These are phyloP conservation scores for Cercospora zeae-maydis DNA, from an alignment of 2,329 filamentous ascomycete genomes.

Conservation along the genomic window DNA sequence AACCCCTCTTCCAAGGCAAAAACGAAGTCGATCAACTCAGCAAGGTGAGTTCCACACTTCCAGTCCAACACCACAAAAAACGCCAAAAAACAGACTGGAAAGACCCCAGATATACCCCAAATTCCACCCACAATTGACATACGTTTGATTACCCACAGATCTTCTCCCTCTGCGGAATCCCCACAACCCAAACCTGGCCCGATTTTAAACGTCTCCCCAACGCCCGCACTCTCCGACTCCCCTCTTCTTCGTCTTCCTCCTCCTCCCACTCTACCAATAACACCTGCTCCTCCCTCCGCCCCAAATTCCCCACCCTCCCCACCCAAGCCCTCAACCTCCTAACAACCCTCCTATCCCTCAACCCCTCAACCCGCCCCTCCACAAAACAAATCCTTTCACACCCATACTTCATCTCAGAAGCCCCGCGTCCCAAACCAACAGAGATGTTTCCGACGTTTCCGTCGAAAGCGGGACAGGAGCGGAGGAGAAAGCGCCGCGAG, in stretches of 20 bases:
- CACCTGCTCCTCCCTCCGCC: constrained; percentile 55
- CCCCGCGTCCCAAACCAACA: constrained; percentile 83
- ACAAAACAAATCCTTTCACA: constrained; percentile 73
- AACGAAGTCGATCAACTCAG: constrained; percentile 90
- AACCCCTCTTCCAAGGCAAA: constrained; percentile 78
- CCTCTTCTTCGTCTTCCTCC: constrained; percentile 14
- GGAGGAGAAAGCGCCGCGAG: constrained; percentile 60
- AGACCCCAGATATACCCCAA: constrained; percentile 23
- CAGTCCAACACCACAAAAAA: constrained; percentile 15
- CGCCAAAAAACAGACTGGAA: constrained; percentile 27
- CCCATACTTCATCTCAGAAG: constrained; percentile 76
- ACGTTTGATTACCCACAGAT: constrained; percentile 50
- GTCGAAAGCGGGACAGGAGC: constrained; percentile 86
- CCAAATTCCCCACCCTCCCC: constrained; percentile 78
- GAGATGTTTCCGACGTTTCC: constrained; percentile 97
- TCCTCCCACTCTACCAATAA: background rate
- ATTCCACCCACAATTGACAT: constrained; percentile 15
- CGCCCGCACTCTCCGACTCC: constrained; percentile 70
- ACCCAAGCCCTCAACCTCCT: constrained; percentile 69
- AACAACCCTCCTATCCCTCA: constrained; percentile 65
- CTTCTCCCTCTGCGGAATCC: constrained; percentile 84
- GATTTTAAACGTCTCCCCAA: constrained; percentile 83
- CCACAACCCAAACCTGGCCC: constrained; percentile 79
- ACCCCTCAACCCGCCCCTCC: constrained; percentile 67
- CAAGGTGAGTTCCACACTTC: constrained; percentile 46